Evolutionary conservation across 495 filamentous ascomycete genomes (phyloP), one percentile per base, ranked within the genome.

Genomic region (Cudoniella acicularis): DNA sequence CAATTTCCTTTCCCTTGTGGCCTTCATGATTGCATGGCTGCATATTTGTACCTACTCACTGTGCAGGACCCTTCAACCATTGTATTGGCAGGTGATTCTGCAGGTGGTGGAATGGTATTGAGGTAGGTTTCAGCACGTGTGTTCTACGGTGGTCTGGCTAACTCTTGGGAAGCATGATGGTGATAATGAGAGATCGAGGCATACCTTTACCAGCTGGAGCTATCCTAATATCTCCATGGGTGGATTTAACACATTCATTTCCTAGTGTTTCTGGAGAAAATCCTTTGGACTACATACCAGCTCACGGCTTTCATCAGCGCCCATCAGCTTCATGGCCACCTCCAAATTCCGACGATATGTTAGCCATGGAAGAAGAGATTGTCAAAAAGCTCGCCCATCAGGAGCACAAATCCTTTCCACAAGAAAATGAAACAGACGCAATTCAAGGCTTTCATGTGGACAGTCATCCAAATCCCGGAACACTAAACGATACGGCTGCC

Each of bases 1-100:
- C 94, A 98, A 71, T 98, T 90, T 58, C 93, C 93, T 1, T 98
- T 98, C 63, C 93, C 93, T 0, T 98, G 93, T 67, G 90, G 88
- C 22, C 72, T 98, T 8, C 83, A 91, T 57, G 93, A 98, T 64
- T 96, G 90, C 65, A 65, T 98, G 57, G 88, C 93, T 8, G 82
- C 91, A 1, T 98, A 98, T 68, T 72, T 96, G 0, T 88, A 87
- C 65, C 81, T 98, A 8, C 75, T 98, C 21, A 82, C 83, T 17
- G 72, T 79, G 4, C 87, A 96, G 59, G 77, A 87, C 25, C 83
- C 92, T 0, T 84, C 78, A 36, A 90, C 90, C 25, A 92, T 96
- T 26, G 75, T 98, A 22, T 52, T 83, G 20, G 91, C 91, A 0
- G 93, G 93, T 10, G 93, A 98, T 62, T 96, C 92, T 11, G 93